Evolutionary conservation across 2,329 filamentous ascomycete species (phyloP), one percentile per base, ranked within the genome.

Genomic region (Falciphora oryzae): DNA sequence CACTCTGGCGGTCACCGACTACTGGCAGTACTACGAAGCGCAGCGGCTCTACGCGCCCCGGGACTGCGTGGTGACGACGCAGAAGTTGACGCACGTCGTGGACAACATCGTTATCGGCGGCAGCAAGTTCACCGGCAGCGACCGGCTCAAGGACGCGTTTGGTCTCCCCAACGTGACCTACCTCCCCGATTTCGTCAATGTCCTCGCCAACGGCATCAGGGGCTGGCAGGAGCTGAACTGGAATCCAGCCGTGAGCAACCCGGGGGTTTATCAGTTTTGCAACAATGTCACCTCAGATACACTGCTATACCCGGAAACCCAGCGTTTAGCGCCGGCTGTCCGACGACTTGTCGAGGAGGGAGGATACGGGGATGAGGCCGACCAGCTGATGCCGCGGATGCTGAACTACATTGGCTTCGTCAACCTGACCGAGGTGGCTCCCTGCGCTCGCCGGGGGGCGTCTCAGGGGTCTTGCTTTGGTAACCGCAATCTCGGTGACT

Each of bases 41-140:
- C 73, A 73, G 10, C 69, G 70, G 10, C 68, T 71, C n/a, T 75
- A 70, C 59, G 73, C 72, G 1, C 73, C 73, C 72, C 65, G 80
- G 0, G 83, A 85, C 35, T 95, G 92, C 71, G 82, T 93, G 44
- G 76, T 79, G 0, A 82, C 82, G 1, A 88, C 87, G 0, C 86
- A 90, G 71, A 86, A 79, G 66, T 71, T 75, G 7, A 75, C 72
- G 22, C 68, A 75, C 29, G 67, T 74, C 25, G 67, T 75, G 35
- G 74, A 75, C 67, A 74, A 72, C 60, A 74, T 75, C 65, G 61
- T 50, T 13, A 69, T 74, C 22, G 70, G 74, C 56, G 69, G 70
- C 56, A 68, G 71, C 65, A 68, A 70, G 29, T 69, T 65, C 27
- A 67, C 67, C 50, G 63, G 71, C 22, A 72, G 72, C 29, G 62